Evolutionary conservation across 345 rosid genomes (phyloP).

Genomic region (Heritiera fomes): DNA sequence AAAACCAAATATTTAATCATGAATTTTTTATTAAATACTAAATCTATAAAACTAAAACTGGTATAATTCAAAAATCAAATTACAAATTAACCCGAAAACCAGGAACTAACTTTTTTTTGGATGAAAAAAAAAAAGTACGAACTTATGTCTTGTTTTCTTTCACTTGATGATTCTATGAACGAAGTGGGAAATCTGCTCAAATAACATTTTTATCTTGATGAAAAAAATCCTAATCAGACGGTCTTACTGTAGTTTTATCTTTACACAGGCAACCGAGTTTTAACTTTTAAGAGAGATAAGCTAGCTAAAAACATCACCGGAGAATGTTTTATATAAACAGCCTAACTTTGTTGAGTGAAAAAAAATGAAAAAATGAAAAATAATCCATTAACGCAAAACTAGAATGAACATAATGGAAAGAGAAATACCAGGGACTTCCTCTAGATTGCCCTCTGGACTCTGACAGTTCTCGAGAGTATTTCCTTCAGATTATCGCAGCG

Average conservation of each 20-base stretch:
- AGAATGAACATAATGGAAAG: constrained; percentile 9
- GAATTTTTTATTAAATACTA: too few species aligned
- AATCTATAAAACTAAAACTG: too few species aligned
- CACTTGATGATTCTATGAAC: too few species aligned
- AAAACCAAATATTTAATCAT: too few species aligned
- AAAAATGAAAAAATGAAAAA: constrained; percentile 22
- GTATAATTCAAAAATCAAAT: too few species aligned
- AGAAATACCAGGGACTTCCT: background rate
- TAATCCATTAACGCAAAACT: constrained; percentile 17
- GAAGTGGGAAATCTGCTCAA: background rate
- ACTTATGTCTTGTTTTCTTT: too few species aligned
- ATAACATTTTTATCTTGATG: background rate
- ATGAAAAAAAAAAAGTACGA: too few species aligned
- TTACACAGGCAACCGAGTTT: background rate
- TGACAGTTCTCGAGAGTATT: constrained; percentile 33
- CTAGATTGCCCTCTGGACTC: constrained; percentile 39
- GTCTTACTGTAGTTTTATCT: constrained; percentile 2
- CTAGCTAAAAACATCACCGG: background rate
- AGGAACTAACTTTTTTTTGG: too few species aligned
- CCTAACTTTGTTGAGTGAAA: background rate
- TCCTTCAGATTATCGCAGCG: constrained; percentile 59
- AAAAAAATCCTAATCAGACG: background rate
- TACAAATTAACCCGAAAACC: too few species aligned
- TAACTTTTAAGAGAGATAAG: background rate
- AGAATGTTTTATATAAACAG: background rate